Evolutionary conservation across 176 grass and related monocot genomes (phyloP).

Genomic region (Chloris gayana): DNA sequence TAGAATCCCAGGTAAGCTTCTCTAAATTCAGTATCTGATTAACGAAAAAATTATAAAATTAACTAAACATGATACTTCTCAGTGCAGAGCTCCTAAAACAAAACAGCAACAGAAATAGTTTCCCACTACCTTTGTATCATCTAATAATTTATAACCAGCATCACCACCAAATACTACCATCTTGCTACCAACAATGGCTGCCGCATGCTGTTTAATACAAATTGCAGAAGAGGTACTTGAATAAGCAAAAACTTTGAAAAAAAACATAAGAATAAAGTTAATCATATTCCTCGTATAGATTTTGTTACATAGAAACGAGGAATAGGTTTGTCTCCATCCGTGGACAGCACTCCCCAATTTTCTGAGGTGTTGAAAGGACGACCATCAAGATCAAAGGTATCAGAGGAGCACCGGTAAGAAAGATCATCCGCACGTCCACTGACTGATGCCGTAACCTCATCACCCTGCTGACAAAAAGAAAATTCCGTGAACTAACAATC

Average conservation of each 20-base stretch:
- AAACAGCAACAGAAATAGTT: slow-evolving; percentile 14
- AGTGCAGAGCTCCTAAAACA: background rate
- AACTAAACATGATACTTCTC: slow-evolving; percentile 20
- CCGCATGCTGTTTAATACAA: slow-evolving; percentile 73
- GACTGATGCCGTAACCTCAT: slow-evolving; percentile 52
- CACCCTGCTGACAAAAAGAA: slow-evolving; percentile 56
- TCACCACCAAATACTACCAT: slow-evolving; percentile 97
- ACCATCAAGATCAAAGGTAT: slow-evolving; percentile 51
- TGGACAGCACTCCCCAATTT: slow-evolving; percentile 73
- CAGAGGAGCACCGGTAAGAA: slow-evolving; percentile 54
- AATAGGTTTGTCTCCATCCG: slow-evolving; percentile 70
- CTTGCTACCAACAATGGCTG: slow-evolving; percentile 84
- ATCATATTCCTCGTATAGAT: slow-evolving; percentile 38
- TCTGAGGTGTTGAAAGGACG: slow-evolving; percentile 58
- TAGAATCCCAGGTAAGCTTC: slow-evolving; percentile 76
- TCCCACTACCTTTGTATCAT: slow-evolving; percentile 80
- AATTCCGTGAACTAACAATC: slow-evolving; percentile 9
- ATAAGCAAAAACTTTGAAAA: background rate
- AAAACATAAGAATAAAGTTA: slow-evolving; percentile 4
- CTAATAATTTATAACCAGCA: slow-evolving; percentile 65
- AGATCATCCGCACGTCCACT: slow-evolving; percentile 62
- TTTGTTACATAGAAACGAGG: slow-evolving; percentile 85
- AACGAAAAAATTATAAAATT: slow-evolving; percentile 25
- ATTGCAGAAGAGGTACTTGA: background rate
- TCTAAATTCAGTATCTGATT: slow-evolving; percentile 92